A percentile compares a stretch with the other conserved stretches of the same genome.
Conservation (phyloP, 2,329 filamentous ascomycete genomes). For the Helotiales sp. region DNA sequence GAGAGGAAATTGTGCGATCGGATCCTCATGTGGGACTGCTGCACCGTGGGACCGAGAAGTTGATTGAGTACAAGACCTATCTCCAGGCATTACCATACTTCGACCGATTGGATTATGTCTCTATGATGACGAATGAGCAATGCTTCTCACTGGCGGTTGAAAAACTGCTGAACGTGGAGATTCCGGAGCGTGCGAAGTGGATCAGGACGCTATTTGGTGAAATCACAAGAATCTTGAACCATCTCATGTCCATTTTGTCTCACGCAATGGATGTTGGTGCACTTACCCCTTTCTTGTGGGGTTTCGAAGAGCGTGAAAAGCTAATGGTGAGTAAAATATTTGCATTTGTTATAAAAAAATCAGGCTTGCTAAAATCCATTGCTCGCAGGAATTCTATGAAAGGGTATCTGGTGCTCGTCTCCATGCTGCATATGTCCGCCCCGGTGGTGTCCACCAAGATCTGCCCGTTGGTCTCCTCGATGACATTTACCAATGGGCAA, state of each 20-base stretch:
- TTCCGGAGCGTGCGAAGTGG: slow-evolving; percentile 93
- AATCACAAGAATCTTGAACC: slow-evolving; percentile 91
- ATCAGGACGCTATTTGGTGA: slow-evolving; percentile 96
- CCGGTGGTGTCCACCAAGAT: slow-evolving; percentile 95
- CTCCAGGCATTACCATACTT: slow-evolving; percentile 98
- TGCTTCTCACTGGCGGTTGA: slow-evolving; percentile 94
- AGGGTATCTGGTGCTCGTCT: slow-evolving; percentile 97
- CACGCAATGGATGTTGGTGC: slow-evolving; percentile 99
- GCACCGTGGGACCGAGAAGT: slow-evolving; percentile 96
- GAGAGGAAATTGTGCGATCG: slow-evolving; percentile 94
- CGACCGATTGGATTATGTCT: slow-evolving; percentile 97
- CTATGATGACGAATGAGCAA: slow-evolving; percentile 99
- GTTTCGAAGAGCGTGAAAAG: slow-evolving; percentile 99
- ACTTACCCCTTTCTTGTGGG: slow-evolving; percentile 97
- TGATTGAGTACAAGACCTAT: slow-evolving; percentile 99
- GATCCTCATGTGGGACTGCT: slow-evolving; percentile 96
- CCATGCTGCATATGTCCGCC: slow-evolving; percentile 94
- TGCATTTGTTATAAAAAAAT: slow-evolving; percentile 16
- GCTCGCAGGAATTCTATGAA: slow-evolving; percentile 92
- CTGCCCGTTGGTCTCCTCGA: slow-evolving; percentile 90
- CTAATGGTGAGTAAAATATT: slow-evolving; percentile 73
- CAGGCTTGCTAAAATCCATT: slow-evolving; percentile 21
- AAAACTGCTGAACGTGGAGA: slow-evolving; percentile 96
- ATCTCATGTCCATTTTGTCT: slow-evolving; percentile 95
- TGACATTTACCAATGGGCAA: slow-evolving; percentile 99